phyloP scores from a whole-genome alignment of 2,329 filamentous ascomycete genomes.

The Lecanicillium sp. region DNA sequence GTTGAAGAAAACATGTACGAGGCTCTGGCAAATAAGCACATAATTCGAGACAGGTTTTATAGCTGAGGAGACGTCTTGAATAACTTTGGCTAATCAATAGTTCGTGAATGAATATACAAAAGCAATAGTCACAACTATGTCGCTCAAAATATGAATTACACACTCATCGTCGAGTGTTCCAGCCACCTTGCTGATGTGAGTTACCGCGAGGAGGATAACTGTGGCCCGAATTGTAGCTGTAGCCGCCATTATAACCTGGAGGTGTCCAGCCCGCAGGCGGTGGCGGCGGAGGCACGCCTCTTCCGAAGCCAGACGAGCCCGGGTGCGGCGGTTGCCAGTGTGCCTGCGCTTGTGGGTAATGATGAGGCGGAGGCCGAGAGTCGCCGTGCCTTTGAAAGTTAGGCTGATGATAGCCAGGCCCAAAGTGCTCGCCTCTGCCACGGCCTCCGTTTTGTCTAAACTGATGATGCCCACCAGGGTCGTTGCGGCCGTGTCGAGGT shows the following conservation, averaged over 20 bases:
- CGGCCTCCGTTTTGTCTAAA: slow-evolving; percentile 9
- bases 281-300: slow-evolving; percentile 40
- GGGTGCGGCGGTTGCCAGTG: slow-evolving; percentile 41
- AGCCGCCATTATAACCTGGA: background rate
- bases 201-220: background rate
- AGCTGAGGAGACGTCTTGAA: too few species aligned
- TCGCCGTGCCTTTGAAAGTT: slow-evolving; percentile 16
- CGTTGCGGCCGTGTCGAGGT: slow-evolving; percentile 40
- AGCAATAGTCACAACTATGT: too few species aligned
- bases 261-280: slow-evolving; percentile 22
- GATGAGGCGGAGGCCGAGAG: slow-evolving; percentile 10
- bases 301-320: slow-evolving; percentile 37
- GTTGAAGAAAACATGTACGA: too few species aligned
- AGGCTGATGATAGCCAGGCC: slow-evolving; percentile 7
- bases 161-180: slow-evolving; percentile 2
- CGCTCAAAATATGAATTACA: too few species aligned
- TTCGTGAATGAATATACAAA: too few species aligned
- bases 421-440: background rate
- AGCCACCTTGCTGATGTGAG: background rate
- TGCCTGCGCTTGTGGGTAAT: slow-evolving; percentile 20
- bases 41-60: too few species aligned
- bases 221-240: background rate
- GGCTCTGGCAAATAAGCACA: too few species aligned
- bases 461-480: slow-evolving; percentile 8
- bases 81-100: too few species aligned